Evolutionary conservation across 371 early-diverging fungal genomes (phyloP).

Genomic region (Rhizopus microsporus): DNA sequence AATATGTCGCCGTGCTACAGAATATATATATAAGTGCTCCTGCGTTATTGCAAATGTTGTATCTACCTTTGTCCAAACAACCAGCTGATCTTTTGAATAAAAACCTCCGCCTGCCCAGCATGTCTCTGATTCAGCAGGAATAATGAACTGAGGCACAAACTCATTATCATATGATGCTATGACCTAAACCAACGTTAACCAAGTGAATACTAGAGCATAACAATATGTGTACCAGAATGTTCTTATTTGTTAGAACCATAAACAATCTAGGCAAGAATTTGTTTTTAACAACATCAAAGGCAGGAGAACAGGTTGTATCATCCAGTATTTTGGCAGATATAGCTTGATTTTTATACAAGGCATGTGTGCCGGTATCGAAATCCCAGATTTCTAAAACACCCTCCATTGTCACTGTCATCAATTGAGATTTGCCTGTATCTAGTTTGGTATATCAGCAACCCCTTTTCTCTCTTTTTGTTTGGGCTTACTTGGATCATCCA

Average conservation of each 20-base stretch:
- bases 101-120: constrained; percentile 40
- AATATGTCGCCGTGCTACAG: constrained; percentile 36
- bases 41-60: not conserved
- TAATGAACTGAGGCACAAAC: constrained; percentile 33
- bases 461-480: not conserved
- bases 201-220: not conserved
- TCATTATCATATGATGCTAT: constrained; percentile 23
- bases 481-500: constrained; percentile 58
- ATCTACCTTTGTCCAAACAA: constrained; percentile 36
- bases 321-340: constrained; percentile 13
- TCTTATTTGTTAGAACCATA: constrained; percentile 34
- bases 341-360: constrained; percentile 40
- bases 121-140: constrained; percentile 28
- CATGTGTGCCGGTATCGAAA: constrained; percentile 45
- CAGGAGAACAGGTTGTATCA: constrained; percentile 3
- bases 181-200: constrained; percentile 19
- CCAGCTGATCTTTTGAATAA: constrained; percentile 26
- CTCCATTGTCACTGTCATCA: constrained; percentile 47
- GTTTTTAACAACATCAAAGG: constrained; percentile 29
- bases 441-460: not conserved
- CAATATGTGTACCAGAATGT: constrained; percentile 29
- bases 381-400: constrained; percentile 54
- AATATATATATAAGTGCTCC: not conserved
- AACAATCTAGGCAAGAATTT: constrained; percentile 27
- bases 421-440: constrained; percentile 21